These are phyloP conservation scores for Austroboletus niveus DNA, from an alignment of 1,284 basidiomycete species.

Conservation along the genomic window DNA sequence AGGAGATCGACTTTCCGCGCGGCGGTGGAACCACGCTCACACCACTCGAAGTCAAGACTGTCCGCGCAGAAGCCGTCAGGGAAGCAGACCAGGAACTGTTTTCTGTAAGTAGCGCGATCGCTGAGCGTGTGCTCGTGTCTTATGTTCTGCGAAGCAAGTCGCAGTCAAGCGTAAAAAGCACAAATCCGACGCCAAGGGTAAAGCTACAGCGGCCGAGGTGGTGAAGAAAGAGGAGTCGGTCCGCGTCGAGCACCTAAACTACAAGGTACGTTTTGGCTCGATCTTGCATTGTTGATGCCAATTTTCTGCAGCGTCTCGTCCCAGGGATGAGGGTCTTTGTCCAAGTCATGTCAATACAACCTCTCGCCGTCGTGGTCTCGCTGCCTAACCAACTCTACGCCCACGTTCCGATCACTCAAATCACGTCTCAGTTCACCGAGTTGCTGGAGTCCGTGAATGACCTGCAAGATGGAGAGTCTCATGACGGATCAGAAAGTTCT, in stretches of 20 bases:
- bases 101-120: conserved; percentile 42
- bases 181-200: conserved; percentile 49
- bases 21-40: conserved; percentile 85
- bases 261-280: conserved; percentile 61
- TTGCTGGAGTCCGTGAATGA: conserved; percentile 63
- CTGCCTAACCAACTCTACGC: conserved; percentile 94
- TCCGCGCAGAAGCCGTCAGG: conserved; percentile 79
- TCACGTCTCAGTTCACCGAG: conserved; percentile 82
- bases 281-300: background rate
- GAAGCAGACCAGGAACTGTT: conserved; percentile 85
- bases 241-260: conserved; percentile 90
- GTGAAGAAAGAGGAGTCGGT: conserved; percentile 41
- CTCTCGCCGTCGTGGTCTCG: conserved; percentile 89
- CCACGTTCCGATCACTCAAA: conserved; percentile 93
- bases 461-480: conserved; percentile 42
- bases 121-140: conserved; percentile 5
- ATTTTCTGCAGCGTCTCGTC: conserved; percentile 61
- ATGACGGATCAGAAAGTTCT: conserved; percentile 40
- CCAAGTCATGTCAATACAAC: conserved; percentile 84
- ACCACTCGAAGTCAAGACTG: conserved; percentile 86
- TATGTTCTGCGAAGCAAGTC: conserved; percentile 15
- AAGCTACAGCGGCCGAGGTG: conserved; percentile 30
- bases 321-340: conserved; percentile 87
- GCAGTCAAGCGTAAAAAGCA: conserved; percentile 36
- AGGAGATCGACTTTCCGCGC: conserved; percentile 93